phyloP scores from a whole-genome alignment of 129 eudicot genomes.

The Arctium minus region DNA sequence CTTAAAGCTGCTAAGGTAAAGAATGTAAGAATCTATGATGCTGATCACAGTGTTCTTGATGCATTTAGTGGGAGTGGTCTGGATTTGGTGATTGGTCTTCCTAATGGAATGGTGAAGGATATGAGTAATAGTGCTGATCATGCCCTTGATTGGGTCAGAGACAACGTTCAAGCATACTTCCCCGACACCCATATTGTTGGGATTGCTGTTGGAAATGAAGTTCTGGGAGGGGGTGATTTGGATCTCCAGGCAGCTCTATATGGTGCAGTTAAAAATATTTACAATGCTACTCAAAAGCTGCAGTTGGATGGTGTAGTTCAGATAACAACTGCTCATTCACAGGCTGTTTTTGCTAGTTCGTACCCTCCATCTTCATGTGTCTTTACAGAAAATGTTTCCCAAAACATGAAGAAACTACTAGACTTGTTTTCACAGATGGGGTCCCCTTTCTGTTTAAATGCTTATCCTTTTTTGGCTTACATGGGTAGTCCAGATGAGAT shows the following conservation, averaged over 20 bases:
- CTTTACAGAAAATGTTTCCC: conserved; percentile 49
- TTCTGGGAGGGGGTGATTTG: conserved; percentile 54
- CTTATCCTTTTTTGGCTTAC: conserved; percentile 89
- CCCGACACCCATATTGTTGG: conserved; percentile 81
- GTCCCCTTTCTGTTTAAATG: conserved; percentile 92
- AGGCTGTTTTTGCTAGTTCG: conserved; percentile 66
- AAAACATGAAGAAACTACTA: conserved; percentile 74
- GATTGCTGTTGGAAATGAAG: conserved; percentile 83
- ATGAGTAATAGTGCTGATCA: conserved; percentile 64
- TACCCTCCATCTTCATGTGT: conserved; percentile 84
- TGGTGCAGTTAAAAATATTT: conserved; percentile 64
- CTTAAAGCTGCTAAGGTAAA: conserved; percentile 75
- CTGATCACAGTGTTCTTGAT: conserved; percentile 69
- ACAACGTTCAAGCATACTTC: conserved; percentile 56
- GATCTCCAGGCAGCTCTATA: conserved; percentile 51
- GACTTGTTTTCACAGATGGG: conserved; percentile 69
- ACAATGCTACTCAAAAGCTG: conserved; percentile 76
- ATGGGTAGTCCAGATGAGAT: conserved; percentile 63
- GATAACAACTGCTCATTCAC: conserved; percentile 80
- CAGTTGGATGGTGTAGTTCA: conserved; percentile 47
- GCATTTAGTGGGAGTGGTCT: conserved; percentile 87
- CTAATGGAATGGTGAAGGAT: conserved; percentile 62
- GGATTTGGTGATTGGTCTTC: conserved; percentile 87
- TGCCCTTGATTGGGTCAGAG: conserved; percentile 83
- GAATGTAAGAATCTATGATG: conserved; percentile 76